Conservation (phyloP, 202 grass and related monocot species). For the Dendrocalamus latiflorus region DNA sequence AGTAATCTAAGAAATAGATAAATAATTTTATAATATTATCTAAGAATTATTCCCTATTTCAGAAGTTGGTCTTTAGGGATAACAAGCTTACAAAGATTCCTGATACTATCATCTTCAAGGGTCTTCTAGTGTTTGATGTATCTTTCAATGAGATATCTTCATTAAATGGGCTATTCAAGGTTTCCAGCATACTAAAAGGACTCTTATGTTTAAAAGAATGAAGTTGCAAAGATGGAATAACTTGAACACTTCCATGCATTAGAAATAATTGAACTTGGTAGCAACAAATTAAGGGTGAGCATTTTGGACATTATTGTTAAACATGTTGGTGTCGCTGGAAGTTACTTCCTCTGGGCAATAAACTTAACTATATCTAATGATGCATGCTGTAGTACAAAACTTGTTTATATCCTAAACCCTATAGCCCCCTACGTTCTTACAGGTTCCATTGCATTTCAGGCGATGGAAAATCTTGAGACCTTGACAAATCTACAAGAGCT, state of each 20-base stretch:
- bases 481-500: constrained; percentile 76
- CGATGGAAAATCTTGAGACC: constrained; percentile 81
- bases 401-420: neutral
- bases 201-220: constrained; percentile 95
- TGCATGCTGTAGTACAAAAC: neutral
- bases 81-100: constrained; percentile 76
- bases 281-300: constrained; percentile 82
- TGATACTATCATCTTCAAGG: constrained; percentile 69
- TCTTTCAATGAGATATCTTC: constrained; percentile 94
- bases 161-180: constrained; percentile 68
- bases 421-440: neutral
- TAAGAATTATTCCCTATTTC: constrained; percentile 26
- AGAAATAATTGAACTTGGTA: constrained; percentile 95
- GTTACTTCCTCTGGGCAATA: neutral
- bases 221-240: constrained; percentile 15
- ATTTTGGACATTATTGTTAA: neutral
- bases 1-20: neutral
- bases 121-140: constrained; percentile 81
- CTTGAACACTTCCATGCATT: constrained; percentile 68
- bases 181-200: constrained; percentile 52
- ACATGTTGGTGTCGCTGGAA: neutral
- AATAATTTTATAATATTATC: neutral
- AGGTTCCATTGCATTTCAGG: constrained; percentile 32
- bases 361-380: neutral
- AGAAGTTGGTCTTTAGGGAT: constrained; percentile 85